Conservation (phyloP, 495 filamentous ascomycete species). For the Apiosordaria backusii region DNA sequence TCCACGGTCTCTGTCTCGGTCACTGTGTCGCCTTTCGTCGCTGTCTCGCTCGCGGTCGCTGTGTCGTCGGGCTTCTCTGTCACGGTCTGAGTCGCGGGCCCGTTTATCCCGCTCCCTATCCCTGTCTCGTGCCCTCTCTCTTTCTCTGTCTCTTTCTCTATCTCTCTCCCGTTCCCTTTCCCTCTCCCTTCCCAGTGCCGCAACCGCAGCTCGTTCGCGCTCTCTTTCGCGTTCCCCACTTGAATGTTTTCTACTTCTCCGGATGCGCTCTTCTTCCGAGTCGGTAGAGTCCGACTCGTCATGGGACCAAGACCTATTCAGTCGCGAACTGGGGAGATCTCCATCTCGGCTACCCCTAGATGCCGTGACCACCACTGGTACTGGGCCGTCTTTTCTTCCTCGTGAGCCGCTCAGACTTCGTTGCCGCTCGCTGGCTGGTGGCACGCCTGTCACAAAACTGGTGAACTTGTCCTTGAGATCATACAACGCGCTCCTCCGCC, state of each 20-base stretch:
- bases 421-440: constrained; percentile 11
- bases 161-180: constrained; percentile 22
- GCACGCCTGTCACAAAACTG: constrained; percentile 18
- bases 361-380: constrained; percentile 3
- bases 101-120: constrained; percentile 26
- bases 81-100: constrained; percentile 6
- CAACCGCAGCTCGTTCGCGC: not conserved
- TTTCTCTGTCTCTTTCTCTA: constrained; percentile 16
- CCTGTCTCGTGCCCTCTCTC: constrained; percentile 21
- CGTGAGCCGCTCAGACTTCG: constrained; percentile 28
- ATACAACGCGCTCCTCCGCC: constrained; percentile 14
- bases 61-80: constrained; percentile 6
- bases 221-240: constrained; percentile 18
- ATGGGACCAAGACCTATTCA: constrained; percentile 25
- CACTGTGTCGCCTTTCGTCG: constrained; percentile 20
- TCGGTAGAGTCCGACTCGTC: constrained; percentile 24
- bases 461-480: constrained; percentile 27
- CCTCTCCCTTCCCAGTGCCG: not conserved
- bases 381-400: constrained; percentile 17
- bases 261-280: constrained; percentile 16
- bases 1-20: constrained; percentile 22
- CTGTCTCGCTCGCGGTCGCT: constrained; percentile 25
- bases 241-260: constrained; percentile 8
- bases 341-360: constrained; percentile 13
- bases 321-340: constrained; percentile 16